Percentiles rank a stretch among this genome's conserved stretches.
Evolutionary conservation across 2,329 filamentous ascomycete species (phyloP).

Genomic region (Neurospora sp.): DNA sequence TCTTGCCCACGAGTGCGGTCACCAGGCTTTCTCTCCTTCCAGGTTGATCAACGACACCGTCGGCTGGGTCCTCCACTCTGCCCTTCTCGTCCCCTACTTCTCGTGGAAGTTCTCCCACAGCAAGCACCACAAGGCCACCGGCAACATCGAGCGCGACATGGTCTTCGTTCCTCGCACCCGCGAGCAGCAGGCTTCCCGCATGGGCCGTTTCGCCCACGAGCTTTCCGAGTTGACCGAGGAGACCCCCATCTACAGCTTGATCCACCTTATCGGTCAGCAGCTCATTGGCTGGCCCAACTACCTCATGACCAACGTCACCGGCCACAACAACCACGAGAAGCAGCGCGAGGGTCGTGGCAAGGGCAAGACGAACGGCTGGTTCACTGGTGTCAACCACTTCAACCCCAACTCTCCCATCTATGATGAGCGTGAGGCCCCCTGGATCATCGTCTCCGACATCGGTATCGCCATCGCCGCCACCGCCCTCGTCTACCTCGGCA

Average conservation of each 20-base stretch:
- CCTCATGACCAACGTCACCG: conserved; percentile 83
- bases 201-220: conserved; percentile 71
- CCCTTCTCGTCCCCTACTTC: conserved; percentile 73
- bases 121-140: conserved; percentile 99
- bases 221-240: conserved; percentile 86
- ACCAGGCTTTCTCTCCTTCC: conserved; percentile 92
- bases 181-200: conserved; percentile 64
- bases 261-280: conserved; percentile 73
- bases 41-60: conserved; percentile 82
- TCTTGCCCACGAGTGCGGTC: conserved; percentile 93
- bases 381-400: conserved; percentile 89
- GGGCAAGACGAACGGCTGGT: conserved; percentile 79
- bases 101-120: conserved; percentile 99
- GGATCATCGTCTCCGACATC: conserved; percentile 79
- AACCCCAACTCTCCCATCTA: conserved; percentile 79
- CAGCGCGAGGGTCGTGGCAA: conserved; percentile 88
- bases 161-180: conserved; percentile 94
- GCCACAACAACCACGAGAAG: conserved; percentile 87
- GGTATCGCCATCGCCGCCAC: conserved; percentile 58
- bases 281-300: conserved; percentile 90
- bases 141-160: conserved; percentile 97
- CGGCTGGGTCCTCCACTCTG: conserved; percentile 62
- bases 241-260: conserved; percentile 74
- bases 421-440: conserved; percentile 80
- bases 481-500: conserved; percentile 58